Conservation (phyloP, 2,329 filamentous ascomycete genomes). For the Phaeosphaeriaceae sp. region DNA sequence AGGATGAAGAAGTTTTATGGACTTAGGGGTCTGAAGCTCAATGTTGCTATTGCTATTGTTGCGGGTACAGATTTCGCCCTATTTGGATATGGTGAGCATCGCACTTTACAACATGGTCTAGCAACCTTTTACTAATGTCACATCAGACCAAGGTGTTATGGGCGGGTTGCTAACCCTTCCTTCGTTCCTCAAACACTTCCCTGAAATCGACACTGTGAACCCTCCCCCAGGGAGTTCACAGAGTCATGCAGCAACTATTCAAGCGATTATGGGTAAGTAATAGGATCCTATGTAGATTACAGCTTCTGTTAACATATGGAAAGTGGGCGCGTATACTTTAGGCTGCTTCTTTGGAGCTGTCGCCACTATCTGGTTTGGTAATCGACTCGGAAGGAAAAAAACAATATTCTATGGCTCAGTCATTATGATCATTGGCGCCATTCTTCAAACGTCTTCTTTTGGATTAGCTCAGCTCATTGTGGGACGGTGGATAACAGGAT, state of each 20-base stretch:
- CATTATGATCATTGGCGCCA: slow-evolving; percentile 65
- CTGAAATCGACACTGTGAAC: slow-evolving; percentile 49
- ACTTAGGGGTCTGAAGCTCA: slow-evolving; percentile 68
- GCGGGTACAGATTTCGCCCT: slow-evolving; percentile 74
- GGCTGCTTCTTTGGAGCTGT: slow-evolving; percentile 56
- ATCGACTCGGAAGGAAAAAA: slow-evolving; percentile 63
- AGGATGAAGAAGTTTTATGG: slow-evolving; percentile 62
- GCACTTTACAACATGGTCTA: background rate
- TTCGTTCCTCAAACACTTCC: slow-evolving; percentile 60
- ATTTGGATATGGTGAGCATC: slow-evolving; percentile 67
- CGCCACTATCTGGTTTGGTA: slow-evolving; percentile 58
- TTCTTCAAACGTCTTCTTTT: slow-evolving; percentile 62
- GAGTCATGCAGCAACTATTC: slow-evolving; percentile 49
- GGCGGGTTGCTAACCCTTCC: slow-evolving; percentile 70
- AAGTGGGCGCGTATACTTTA: slow-evolving; percentile 45
- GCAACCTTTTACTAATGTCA: slow-evolving; percentile 9
- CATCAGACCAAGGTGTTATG: slow-evolving; percentile 60
- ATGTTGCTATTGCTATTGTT: slow-evolving; percentile 71
- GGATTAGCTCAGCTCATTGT: slow-evolving; percentile 55
- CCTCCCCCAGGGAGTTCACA: slow-evolving; percentile 38
- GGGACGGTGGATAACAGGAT: slow-evolving; percentile 58
- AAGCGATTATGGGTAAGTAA: slow-evolving; percentile 48
- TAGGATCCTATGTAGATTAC: background rate
- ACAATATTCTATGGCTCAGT: slow-evolving; percentile 65
- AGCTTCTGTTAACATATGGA: slow-evolving; percentile 16